Percentiles rank a stretch among this genome's conserved stretches.
phyloP scores from a whole-genome alignment of 1,139 yeast species.

The Yamadazyma diddensiae region DNA sequence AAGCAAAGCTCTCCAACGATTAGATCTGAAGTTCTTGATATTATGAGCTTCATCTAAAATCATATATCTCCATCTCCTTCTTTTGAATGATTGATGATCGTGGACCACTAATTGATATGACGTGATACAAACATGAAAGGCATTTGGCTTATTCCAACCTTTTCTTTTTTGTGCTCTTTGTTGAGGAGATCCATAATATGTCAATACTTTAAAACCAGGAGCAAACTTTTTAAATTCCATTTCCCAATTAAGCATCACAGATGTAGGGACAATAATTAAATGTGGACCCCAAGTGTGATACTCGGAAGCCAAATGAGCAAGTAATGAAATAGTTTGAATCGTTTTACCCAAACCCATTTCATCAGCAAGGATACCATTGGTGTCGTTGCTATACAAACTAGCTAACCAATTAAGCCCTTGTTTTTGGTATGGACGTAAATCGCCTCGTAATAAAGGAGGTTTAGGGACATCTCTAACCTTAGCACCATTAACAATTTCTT shows the following conservation, averaged over 20 bases:
- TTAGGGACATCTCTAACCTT: constrained; percentile 66
- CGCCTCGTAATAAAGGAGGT: constrained; percentile 74
- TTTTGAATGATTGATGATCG: constrained; percentile 89
- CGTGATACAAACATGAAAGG: constrained; percentile 95
- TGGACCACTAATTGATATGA: constrained; percentile 96
- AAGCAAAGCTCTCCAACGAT: constrained; percentile 93
- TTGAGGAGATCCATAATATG: constrained; percentile 97
- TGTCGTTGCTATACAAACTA: constrained; percentile 83
- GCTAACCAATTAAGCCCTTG: constrained; percentile 98
- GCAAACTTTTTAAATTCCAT: constrained; percentile 99
- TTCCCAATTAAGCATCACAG: constrained; percentile 99
- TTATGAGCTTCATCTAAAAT: constrained; percentile 98
- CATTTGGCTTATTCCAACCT: constrained; percentile 96
- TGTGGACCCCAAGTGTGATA: constrained; percentile 98
- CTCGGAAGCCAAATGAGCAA: constrained; percentile 88
- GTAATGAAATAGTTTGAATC: constrained; percentile 86
- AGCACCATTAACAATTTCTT: constrained; percentile 42
- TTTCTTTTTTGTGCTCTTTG: constrained; percentile 93
- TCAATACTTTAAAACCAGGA: constrained; percentile 93
- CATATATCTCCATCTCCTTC: constrained; percentile 95
- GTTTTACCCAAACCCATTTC: constrained; percentile 99
- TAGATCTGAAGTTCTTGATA: constrained; percentile 92
- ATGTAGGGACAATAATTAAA: constrained; percentile 93
- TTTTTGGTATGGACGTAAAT: constrained; percentile 86
- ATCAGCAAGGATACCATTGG: constrained; percentile 96